Base-by-base conservation (phyloP, 768 basidiomycete genomes). In the Omphalotus guepiniiformis region DNA sequence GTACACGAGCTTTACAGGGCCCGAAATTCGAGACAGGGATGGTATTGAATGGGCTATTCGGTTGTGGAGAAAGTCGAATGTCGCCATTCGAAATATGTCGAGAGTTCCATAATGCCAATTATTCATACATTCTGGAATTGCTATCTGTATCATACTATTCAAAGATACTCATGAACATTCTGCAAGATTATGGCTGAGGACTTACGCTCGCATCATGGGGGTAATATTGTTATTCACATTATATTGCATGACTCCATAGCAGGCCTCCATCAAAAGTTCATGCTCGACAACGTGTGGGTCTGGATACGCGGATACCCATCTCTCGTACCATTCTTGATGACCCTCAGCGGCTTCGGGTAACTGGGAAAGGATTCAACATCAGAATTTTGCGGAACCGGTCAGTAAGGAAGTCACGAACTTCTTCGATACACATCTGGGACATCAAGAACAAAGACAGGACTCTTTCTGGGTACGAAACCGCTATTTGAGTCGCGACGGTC, bases 201-300 rank as follows among this genome's bases (percentile, higher is more conserved):
- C 44, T 16, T 46, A 46, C 44, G 44, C 44, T 21, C n/a, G 35
- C 26, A 16, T 36, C 44, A 36, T 36, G 35, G 38, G 44, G 34
- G 4, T 32, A 46, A 12, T 25, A 9, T 25, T 46, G 7, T 23
- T 46, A 11, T n/a, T 46, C 23, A 46, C 35, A 32, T 36, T 46
- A 27, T 46, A 46, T 18, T 46, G 44, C 5, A 26, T 22, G 22
- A 36, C 38, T 8, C 44, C 44, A 23, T 36, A 46, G 2, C 44
- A 32, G 8, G 44, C 44, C n/a, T 46, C 44, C 8, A 36, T 36
- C 8, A 46, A 3, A 6, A 15, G 15, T 25, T 46, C 44, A 15
- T 6, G 12, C 23, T 16, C 7, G 15, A 46, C 35, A 16, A 36
- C 38, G 3, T 32, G 38, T 4, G 32, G 34, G 21, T 46, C 22